Conservation (phyloP, 2,329 filamentous ascomycete species). For the Zasmidium angulare region DNA sequence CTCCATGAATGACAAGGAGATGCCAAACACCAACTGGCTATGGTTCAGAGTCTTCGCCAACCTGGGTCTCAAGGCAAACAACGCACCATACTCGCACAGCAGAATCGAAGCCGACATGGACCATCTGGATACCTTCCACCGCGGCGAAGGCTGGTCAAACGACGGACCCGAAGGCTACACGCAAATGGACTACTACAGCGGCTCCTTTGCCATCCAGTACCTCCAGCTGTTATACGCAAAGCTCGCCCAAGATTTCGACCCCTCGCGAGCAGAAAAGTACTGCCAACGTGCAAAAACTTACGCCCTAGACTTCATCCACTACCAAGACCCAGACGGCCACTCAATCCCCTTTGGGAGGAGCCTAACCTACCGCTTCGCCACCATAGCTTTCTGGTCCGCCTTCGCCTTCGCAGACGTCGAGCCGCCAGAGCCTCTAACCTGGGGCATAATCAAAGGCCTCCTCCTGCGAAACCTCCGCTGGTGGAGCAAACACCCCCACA, state of each 20-base stretch:
- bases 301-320: constrained; percentile 71
- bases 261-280: constrained; percentile 66
- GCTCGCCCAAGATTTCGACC: constrained; percentile 65
- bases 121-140: constrained; percentile 76
- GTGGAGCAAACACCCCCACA: constrained; percentile 75
- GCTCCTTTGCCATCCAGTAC: constrained; percentile 79
- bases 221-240: constrained; percentile 75
- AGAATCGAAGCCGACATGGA: constrained; percentile 73
- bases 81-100: constrained; percentile 67
- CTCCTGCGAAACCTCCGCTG: constrained; percentile 72
- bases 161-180: constrained; percentile 76
- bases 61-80: constrained; percentile 72
- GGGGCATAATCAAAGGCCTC: constrained; percentile 77
- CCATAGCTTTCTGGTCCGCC: constrained; percentile 81
- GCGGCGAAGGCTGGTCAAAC: constrained; percentile 77
- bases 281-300: constrained; percentile 65
- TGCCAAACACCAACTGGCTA: constrained; percentile 67
- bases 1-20: constrained; percentile 76
- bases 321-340: constrained; percentile 70
- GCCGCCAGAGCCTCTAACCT: constrained; percentile 68
- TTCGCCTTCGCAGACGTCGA: constrained; percentile 74
- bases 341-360: constrained; percentile 76
- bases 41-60: constrained; percentile 88
- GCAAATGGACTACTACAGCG: constrained; percentile 85
- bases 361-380: constrained; percentile 79